Base-by-base conservation (phyloP, 495 filamentous ascomycete genomes). In the Aspergillus leporis region DNA sequence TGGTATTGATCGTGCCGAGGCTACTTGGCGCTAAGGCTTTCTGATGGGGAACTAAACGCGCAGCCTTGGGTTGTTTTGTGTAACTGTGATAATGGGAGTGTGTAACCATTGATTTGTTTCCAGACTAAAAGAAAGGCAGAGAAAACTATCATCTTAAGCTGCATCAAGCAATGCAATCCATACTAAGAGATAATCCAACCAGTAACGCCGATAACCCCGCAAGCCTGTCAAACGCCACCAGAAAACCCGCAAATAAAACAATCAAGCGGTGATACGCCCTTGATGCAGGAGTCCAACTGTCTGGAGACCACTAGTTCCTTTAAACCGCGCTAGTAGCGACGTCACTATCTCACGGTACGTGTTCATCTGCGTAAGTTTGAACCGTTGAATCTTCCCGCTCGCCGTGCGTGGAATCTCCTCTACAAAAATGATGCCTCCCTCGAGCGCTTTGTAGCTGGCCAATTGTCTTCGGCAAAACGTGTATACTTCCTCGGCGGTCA, bases 341-440 rank as follows among this genome's bases (percentile, higher is more conserved):
- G 70, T 62, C 6, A 79, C 83, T 58, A 79, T 73, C 43, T 78
- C 71, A 1, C 76, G 68, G 58, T 79, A 79, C 13, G 67, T 57
- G 58, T 78, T 78, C 75, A 79, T 78, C 64, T 79, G 70, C 1
- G 71, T 58, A 28, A 79, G 66, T 51, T 73, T 75, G 70, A 75
- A 78, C 64, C 73, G 82, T 59, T 92, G 74, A 62, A 93, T 91
- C 74, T 96, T 96, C 53, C 91, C 91, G 56, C 85, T 85, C 12
- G 85, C 81, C 55, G 88, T 92, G 66, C 88, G 90, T 3, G 91
- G 91, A 62, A 95, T 86, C 1, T 76, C 81, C 59, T 89, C 84
- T n/a, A 87, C 74, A 63, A 93, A 91, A 47, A 84, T 76, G 1
- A 93, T 82, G 5, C 90, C 90, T 10, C 87, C 87, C 41, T 84